Base-by-base conservation (phyloP, 1,284 basidiomycete genomes). In the Ganoderma boninense region DNA sequence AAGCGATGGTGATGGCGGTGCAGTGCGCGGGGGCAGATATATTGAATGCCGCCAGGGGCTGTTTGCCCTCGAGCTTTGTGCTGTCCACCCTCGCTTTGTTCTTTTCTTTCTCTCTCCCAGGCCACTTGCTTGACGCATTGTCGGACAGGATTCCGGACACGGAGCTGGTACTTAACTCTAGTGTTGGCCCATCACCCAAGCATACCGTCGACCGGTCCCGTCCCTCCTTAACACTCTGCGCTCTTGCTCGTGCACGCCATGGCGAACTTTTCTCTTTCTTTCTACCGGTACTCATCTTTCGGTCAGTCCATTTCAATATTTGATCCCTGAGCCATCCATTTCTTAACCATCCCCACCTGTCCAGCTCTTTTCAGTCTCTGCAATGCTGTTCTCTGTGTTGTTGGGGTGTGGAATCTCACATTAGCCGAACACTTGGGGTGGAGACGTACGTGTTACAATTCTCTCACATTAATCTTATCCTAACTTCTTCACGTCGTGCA, bases 331-430 rank as follows among this genome's bases (percentile, higher is more conserved):
- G 2, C 2, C 16, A 2, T 11, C 57, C 13, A 18, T 32, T 52
- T 26, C 35, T 23, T 40, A 67, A 38, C 56, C 4, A 43, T 69
- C 4, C 62, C 23, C 35, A n/a, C 14, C 4, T 44, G 4, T 66
- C 11, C 73, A 94, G 92, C 82, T 75, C 73, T 89, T 66, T 89
- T 92, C 78, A 84, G 90, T 73, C 77, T 89, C 72, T 92, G 87
- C 80, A 91, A 87, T 82, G 89, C 91, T 62, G 83, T 92, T 74
- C 84, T 89, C 71, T 87, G 88, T 73, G 90, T 88, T 74, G 84
- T 90, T 42, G 88, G 90, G 68, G 89, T 89, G 42, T 93, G 92
- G 92, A 92, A 93, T 80, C 77, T 89, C 44, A 86, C 86, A 74
- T 81, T 92, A 74, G 79, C 84, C 35, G 79, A 82, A 66, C 71